Evolutionary conservation across 2,329 filamentous ascomycete species (phyloP).

Genomic region (Taxawa tesnikishii): DNA sequence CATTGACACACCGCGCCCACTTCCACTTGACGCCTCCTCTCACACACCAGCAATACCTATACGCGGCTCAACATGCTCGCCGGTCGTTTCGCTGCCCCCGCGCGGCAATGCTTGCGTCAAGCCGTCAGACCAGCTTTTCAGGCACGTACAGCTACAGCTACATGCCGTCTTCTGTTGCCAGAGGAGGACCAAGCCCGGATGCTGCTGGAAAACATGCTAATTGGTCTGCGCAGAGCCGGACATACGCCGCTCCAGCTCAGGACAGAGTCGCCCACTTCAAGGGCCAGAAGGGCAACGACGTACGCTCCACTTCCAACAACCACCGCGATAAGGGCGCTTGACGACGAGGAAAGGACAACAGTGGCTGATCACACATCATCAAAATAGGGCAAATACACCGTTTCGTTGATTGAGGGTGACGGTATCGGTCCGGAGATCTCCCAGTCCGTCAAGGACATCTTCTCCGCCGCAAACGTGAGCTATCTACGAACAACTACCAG

Average conservation of each 20-base stretch:
- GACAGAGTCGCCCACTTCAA: conserved; percentile 86
- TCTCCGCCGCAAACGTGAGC: conserved; percentile 87
- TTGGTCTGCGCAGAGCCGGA: conserved; percentile 21
- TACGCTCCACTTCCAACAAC: conserved; percentile 26
- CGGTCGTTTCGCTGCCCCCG: conserved; percentile 62
- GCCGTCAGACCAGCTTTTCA: conserved; percentile 35
- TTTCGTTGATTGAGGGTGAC: conserved; percentile 96
- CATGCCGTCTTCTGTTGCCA: too few relatives aligned
- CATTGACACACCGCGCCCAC: too few relatives aligned
- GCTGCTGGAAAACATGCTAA: conserved; percentile 10
- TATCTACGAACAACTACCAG: too few relatives aligned
- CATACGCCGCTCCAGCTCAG: conserved; percentile 47
- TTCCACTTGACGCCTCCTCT: too few relatives aligned
- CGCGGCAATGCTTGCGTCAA: conserved; percentile 67
- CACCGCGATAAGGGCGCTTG: not conserved
- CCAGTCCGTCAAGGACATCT: conserved; percentile 97
- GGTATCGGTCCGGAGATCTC: conserved; percentile 97
- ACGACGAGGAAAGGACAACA: not conserved
- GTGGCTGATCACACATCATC: not conserved
- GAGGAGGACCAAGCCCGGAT: too few relatives aligned
- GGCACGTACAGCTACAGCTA: too few relatives aligned
- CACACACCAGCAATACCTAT: too few relatives aligned
- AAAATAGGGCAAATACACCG: conserved; percentile 77
- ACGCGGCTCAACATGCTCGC: conserved; percentile 71
- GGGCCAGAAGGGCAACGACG: conserved; percentile 76